Base-by-base conservation (phyloP, 1,284 basidiomycete species). In the Ceratobasidium sp. region DNA sequence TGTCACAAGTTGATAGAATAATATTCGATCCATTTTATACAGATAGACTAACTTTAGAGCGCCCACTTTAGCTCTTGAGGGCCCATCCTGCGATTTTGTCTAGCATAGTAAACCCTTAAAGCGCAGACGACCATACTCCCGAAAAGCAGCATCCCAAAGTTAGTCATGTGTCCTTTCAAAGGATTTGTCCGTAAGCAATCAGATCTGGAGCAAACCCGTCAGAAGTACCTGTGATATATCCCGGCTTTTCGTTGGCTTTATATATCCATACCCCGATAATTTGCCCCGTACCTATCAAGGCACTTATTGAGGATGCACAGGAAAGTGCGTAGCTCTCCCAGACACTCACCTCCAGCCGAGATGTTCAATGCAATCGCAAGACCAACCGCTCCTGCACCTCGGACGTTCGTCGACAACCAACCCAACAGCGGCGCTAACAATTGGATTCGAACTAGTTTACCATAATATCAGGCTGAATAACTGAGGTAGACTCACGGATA, bases 201-300 rank as follows among this genome's bases (percentile, higher is more conserved):
- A 10, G 17, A 20, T 1, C 43, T 22, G 7, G 20, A 50, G 2
- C 1, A 1, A 8, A 50, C 10, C 38, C 8, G 17, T 8, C 10
- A 17, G 17, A 17, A 42, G 38, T 43, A 65, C 62, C 62, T 1
- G 62, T 65, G 31, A 65, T 40, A 31, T 65, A 65, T 17, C 62
- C 49, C 29, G 62, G 62, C 35, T 47, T 65, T 43, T 65, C 62
- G 22, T 43, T 54, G 7, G 62, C 34, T 68, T 79, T 80, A 73
- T 79, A 81, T n/a, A 80, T 80, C 72, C 78, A 81, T 7, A 80
- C 77, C 4, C 79, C 80, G 73, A 77, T 76, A 62, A 80, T 80
- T 71, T 81, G 79, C 0, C 80, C 80, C 2, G 77, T 58, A 13
- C 77, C 77, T 65, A 22, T 2, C 13, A 32, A 25, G 2, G 40